Evolutionary conservation across 2,329 filamentous ascomycete species (phyloP), one percentile per base, ranked within the genome.

Genomic region (Fusarium pseudograminearum): DNA sequence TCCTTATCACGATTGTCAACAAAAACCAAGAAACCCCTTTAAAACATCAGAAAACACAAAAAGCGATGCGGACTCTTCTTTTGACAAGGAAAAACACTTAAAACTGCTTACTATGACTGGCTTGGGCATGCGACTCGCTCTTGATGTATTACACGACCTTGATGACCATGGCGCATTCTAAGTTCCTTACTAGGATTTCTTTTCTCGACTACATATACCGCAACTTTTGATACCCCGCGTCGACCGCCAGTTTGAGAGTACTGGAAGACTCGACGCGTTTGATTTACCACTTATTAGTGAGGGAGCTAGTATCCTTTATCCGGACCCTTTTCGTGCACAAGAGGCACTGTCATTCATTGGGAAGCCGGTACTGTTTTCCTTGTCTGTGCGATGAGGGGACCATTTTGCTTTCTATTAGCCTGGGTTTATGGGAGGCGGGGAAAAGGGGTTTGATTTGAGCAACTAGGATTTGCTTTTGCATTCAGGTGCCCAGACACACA

Each of bases 211-310:
- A 75, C 73, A 73, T 73, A 75, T 75, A 75, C 69, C 63, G 57
- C 73, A 75, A 68, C 61, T 63, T 68, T 74, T 75, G 73, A 75
- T 75, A 75, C 73, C 73, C 73, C 69, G 71, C 69, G 73, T 75
- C 67, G 67, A 73, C 63, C 67, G 64, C 71, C 63, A 68, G 64
- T 66, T 73, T 66, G 46, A 60, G 61, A 73, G 65, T 61, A 52
- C 46, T 69, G 57, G 58, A 24, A 71, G 68, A 67, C 61, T 65
- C 63, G 56, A 64, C 56, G 59, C 57, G 52, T 57, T 62, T 66
- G 61, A 73, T 72, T 67, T 63, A 72, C 68, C 60, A 59, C 42
- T 66, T 58, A 68, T 65, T 57, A 62, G 61, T 59, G 54, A 70
- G 56, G 68, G 57, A 73, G 69, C 61, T 51, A 60, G 69, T 34